phyloP scores from a whole-genome alignment of 768 basidiomycete genomes.

The Podaxis rugospora region DNA sequence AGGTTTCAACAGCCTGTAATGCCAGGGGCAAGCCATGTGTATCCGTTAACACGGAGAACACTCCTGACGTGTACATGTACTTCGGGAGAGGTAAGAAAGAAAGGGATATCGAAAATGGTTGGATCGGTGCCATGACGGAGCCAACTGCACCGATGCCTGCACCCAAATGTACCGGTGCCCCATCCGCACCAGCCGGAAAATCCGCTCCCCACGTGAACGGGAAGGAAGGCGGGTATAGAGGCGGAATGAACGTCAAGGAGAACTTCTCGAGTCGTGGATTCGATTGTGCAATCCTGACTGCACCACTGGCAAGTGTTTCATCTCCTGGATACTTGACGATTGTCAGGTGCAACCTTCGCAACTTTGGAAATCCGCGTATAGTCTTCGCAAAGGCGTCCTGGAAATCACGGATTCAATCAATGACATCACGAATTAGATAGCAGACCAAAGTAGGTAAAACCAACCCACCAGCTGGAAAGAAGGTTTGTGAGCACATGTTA shows the following conservation, averaged over 20 bases:
- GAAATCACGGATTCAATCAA: not conserved
- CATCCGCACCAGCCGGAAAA: not conserved
- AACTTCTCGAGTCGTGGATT: conserved; percentile 68
- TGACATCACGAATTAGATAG: conserved; percentile 1
- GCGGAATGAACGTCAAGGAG: conserved; percentile 61
- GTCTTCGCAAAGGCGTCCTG: conserved; percentile 63
- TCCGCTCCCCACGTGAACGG: conserved; percentile 24
- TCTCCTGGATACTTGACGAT: conserved; percentile 68
- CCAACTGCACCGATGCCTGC: conserved; percentile 6
- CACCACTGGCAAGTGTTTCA: conserved; percentile 52
- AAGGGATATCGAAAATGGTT: conserved; percentile 19
- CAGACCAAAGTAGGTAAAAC: not conserved
- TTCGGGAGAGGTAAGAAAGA: conserved; percentile 39
- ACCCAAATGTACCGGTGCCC: not conserved
- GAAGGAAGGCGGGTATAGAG: conserved; percentile 44
- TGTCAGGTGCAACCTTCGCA: conserved; percentile 58
- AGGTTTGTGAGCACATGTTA: conserved; percentile 64
- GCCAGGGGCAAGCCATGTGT: conserved; percentile 59
- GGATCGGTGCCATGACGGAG: conserved; percentile 1
- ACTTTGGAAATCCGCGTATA: conserved; percentile 56
- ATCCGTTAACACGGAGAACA: conserved; percentile 55
- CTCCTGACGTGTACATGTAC: conserved; percentile 43
- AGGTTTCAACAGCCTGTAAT: conserved; percentile 48
- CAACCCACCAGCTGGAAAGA: conserved; percentile 65
- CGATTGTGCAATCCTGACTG: conserved; percentile 54